These are phyloP conservation scores for Chiua sp. DNA, from an alignment of 1,284 basidiomycete species.

Conservation along the genomic window DNA sequence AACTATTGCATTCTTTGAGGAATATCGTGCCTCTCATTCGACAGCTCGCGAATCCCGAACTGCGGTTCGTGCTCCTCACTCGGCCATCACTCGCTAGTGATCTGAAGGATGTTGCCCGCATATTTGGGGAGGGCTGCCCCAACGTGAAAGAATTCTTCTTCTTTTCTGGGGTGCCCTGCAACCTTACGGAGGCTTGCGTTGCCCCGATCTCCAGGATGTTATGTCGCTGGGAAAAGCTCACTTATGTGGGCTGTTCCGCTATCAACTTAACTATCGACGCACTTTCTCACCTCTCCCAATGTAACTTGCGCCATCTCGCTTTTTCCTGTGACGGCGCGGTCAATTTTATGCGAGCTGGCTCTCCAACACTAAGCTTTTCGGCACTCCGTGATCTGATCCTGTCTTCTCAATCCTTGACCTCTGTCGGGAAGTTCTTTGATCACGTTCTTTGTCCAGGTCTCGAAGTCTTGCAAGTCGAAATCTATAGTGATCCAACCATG, in stretches of 20 bases:
- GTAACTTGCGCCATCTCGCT: no score
- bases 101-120: neutral
- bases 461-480: neutral
- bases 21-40: neutral
- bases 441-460: no score
- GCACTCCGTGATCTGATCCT: neutral
- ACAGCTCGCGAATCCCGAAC: neutral
- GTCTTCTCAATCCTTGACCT: no score
- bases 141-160: neutral
- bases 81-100: neutral
- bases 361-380: neutral
- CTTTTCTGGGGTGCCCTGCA: neutral
- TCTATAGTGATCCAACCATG: neutral
- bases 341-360: no score
- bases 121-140: neutral
- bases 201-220: no score
- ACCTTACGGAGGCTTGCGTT: no score
- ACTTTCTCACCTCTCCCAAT: no score
- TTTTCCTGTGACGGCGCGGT: no score
- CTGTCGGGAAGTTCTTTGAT: no score
- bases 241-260: no score
- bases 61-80: neutral
- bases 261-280: no score
- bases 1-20: neutral
- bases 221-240: no score